Conservation (phyloP, 2,329 filamentous ascomycete genomes). For the Phyllosticta capitalensis region DNA sequence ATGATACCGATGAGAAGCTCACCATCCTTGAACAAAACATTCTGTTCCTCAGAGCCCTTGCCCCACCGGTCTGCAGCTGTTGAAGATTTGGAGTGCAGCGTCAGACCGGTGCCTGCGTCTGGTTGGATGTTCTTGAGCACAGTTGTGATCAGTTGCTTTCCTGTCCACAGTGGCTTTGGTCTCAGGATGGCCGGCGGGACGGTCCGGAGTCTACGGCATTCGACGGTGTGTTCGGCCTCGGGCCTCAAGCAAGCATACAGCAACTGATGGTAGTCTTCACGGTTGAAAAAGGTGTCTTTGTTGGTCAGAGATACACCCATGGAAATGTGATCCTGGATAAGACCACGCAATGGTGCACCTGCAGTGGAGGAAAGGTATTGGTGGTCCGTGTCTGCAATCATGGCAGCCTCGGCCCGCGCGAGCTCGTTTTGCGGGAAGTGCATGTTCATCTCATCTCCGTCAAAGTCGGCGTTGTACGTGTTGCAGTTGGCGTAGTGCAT, state of each 20-base stretch:
- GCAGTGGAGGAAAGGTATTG: conserved; percentile 93
- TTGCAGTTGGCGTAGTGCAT: conserved; percentile 99
- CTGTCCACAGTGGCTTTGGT: conserved; percentile 78
- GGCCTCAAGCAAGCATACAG: conserved; percentile 83
- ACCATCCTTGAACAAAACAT: conserved; percentile 75
- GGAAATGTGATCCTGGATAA: conserved; percentile 97
- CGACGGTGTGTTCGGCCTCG: conserved; percentile 78
- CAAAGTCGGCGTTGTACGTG: conserved; percentile 98
- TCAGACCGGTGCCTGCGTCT: conserved; percentile 62
- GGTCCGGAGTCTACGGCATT: conserved; percentile 71
- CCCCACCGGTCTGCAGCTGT: conserved; percentile 77
- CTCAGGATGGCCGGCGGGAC: conserved; percentile 74
- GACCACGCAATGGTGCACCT: conserved; percentile 83
- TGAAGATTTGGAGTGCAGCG: conserved; percentile 68
- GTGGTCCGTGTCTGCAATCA: conserved; percentile 92
- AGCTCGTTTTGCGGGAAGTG: conserved; percentile 98
- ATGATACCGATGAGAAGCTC: conserved; percentile 85
- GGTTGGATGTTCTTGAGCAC: conserved; percentile 89
- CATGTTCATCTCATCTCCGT: conserved; percentile 99
- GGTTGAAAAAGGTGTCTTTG: conserved; percentile 81
- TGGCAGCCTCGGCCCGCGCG: conserved; percentile 82
- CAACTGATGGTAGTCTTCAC: conserved; percentile 85
- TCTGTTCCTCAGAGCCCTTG: conserved; percentile 62
- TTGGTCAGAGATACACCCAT: conserved; percentile 87
- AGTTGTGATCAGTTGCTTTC: conserved; percentile 90